Percentiles rank a stretch among this genome's conserved stretches.
phyloP scores from a whole-genome alignment of 1,284 basidiomycete genomes.

The Cutaneotrichosporon sp. region DNA sequence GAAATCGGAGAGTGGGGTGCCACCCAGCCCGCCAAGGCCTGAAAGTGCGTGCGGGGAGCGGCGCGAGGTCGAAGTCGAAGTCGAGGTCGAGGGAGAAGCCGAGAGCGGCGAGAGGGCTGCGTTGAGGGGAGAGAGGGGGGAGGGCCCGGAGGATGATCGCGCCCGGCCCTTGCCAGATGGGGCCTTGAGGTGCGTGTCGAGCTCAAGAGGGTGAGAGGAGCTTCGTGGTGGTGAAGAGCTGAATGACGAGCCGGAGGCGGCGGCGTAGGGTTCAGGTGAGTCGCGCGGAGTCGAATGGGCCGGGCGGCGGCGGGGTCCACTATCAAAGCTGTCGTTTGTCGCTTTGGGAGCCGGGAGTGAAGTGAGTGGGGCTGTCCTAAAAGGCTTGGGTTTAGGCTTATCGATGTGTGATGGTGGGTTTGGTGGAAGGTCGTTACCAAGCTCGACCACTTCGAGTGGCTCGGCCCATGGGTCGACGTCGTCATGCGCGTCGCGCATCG shows the following conservation, averaged over 20 bases:
- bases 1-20: slow-evolving; percentile 10
- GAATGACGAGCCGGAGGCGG: slow-evolving; percentile 6
- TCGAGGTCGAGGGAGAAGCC: background rate
- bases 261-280: slow-evolving; percentile 1
- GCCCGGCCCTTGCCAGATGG: background rate
- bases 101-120: slow-evolving; percentile 1
- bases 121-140: slow-evolving; percentile 5
- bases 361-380: slow-evolving; percentile 9
- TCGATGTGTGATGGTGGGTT: background rate
- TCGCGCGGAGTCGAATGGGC: background rate
- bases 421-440: background rate
- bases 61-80: background rate
- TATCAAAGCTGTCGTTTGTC: background rate
- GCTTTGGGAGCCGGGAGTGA: background rate
- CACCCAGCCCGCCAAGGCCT: slow-evolving; percentile 4
- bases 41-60: background rate
- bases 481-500: slow-evolving; percentile 1
- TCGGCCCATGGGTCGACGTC: slow-evolving; percentile 13
- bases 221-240: background rate
- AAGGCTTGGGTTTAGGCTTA: background rate
- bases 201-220: slow-evolving; percentile 20
- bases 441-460: background rate
- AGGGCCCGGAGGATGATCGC: background rate
- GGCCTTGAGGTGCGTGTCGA: slow-evolving; percentile 1
- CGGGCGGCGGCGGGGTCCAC: background rate